Percentiles rank a stretch among this genome's conserved stretches.
Evolutionary conservation across 345 rosid species (phyloP).

Genomic region (Lenwebbia sp.): DNA sequence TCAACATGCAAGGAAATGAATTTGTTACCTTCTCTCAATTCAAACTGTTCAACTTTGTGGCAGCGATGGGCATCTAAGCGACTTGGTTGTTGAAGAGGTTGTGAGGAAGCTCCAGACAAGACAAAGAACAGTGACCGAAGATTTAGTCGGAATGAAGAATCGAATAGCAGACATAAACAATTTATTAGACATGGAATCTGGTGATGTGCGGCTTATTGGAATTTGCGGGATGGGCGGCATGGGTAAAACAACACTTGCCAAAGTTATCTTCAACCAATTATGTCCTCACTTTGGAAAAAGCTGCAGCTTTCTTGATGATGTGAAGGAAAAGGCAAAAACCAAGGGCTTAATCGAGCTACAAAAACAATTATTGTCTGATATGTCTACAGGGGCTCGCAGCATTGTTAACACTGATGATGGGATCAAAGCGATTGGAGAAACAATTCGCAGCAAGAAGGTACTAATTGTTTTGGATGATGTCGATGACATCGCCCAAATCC

Average conservation of each 20-base stretch:
- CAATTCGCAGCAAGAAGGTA: neutral
- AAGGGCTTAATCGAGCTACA: neutral
- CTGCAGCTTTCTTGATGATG: neutral
- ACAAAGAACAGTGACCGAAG: neutral
- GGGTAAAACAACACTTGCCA: neutral
- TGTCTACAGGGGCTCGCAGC: neutral
- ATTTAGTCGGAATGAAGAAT: neutral
- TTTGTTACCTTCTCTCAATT: neutral
- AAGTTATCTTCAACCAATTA: neutral
- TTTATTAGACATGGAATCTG: neutral
- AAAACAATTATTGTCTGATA: neutral
- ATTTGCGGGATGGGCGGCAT: neutral
- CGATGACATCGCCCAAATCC: neutral
- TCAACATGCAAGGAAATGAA: neutral
- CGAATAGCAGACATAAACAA: neutral
- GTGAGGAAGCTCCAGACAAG: neutral
- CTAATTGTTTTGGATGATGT: neutral
- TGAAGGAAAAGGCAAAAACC: neutral
- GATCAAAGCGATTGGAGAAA: neutral
- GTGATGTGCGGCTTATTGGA: neutral
- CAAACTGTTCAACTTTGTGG: neutral
- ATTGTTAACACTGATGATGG: neutral
- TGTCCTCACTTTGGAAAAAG: neutral
- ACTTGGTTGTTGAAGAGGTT: neutral
- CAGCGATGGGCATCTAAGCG: neutral